Base-by-base conservation (phyloP, 2,329 filamentous ascomycete species). In the Colletotrichum phormii region DNA sequence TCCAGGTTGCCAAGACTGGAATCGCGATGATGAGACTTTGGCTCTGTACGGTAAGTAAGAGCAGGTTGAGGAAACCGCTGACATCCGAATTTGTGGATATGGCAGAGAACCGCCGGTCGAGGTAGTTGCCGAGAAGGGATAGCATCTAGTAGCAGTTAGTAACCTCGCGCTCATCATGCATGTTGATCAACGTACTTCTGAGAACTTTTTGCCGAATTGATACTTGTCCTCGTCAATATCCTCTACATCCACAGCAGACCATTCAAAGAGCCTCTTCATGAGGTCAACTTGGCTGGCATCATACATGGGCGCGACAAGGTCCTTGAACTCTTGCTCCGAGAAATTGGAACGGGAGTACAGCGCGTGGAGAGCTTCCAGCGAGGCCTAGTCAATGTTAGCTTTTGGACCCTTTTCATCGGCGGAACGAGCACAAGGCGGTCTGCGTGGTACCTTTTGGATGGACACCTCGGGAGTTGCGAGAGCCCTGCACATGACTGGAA, bases 201-300 rank as follows among this genome's bases (percentile, higher is more conserved):
- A 95, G 59, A 98, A 90, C 82, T 97, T 98, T 85, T 98, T 98
- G 53, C 94, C 91, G 76, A 98, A 91, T 67, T 94, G 91, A 80
- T 99, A 98, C 80, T 95, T 97, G 78, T 95, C 92, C 78, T 98
- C 95, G 76, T 98, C 94, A 71, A 98, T 91, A 77, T 98, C 93
- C 72, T 94, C 90, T 3, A 94, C 89, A 75, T 95, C 93, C 55
- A 96, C 92, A 12, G 91, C 83, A 5, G 94, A 94, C 93, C 94
- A 97, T 74, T 93, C 90, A 77, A 94, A 95, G 13, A 98, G 87
- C 72, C 91, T 89, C 74, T 89, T 90, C 76, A 95, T 90, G 8
- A 97, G 87, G 49, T 89, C 87, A 54, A 97, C 89, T 74, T 92
- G 93, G 69, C 91, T 87, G n/a, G 87, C 86, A 73, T 90, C 89